Evolutionary conservation across 1,284 basidiomycete genomes (phyloP).

Genomic region (Microbotryomycetes sp.): DNA sequence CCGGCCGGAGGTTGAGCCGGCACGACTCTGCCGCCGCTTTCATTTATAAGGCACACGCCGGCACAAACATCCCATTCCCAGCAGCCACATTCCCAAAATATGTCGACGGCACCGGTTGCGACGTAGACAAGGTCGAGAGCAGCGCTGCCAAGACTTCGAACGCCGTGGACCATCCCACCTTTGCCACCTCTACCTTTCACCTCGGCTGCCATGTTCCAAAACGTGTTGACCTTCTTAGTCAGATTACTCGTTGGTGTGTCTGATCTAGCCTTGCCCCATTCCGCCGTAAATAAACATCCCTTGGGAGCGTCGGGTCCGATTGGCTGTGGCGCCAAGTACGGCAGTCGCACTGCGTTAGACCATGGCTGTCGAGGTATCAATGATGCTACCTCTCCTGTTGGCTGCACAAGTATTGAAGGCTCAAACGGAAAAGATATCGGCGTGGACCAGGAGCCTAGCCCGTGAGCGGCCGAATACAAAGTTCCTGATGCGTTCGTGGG

Average conservation of each 20-base stretch:
- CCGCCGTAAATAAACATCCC: constrained; percentile 37
- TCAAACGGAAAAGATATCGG: constrained; percentile 29
- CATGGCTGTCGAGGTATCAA: constrained; percentile 17
- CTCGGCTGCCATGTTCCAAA: constrained; percentile 39
- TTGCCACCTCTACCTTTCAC: constrained; percentile 30
- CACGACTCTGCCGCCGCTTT: constrained; percentile 38
- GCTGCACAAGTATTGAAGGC: constrained; percentile 9
- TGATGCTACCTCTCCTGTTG: neutral
- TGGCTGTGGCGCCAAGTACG: constrained; percentile 34
- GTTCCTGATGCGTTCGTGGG: constrained; percentile 33
- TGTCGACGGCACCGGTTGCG: constrained; percentile 37
- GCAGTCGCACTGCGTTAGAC: constrained; percentile 31
- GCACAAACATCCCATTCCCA: constrained; percentile 42
- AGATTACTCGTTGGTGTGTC: constrained; percentile 31
- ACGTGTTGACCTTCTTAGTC: constrained; percentile 33
- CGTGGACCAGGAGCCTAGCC: constrained; percentile 35
- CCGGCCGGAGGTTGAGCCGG: constrained; percentile 33
- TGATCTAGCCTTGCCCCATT: constrained; percentile 40
- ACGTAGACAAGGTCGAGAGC: constrained; percentile 38
- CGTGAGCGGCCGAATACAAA: constrained; percentile 35
- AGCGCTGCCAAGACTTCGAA: constrained; percentile 37
- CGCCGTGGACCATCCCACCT: constrained; percentile 39
- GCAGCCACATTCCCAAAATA: constrained; percentile 39
- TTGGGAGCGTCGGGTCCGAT: constrained; percentile 36
- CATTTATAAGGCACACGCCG: constrained; percentile 35